phyloP scores from a whole-genome alignment of 257 asterid species.

The Fraxinus cuspidata region DNA sequence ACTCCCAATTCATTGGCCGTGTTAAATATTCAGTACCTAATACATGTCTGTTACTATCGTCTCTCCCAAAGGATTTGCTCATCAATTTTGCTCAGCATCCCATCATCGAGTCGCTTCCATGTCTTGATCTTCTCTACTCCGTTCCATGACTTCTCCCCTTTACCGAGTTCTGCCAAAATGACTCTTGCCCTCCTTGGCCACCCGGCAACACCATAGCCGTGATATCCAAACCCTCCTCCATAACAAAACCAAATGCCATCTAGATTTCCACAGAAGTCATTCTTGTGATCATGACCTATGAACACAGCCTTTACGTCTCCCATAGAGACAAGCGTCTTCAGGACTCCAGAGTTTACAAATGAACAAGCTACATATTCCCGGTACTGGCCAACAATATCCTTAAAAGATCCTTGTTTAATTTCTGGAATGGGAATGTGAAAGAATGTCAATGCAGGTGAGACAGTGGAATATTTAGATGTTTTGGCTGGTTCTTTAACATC shows the following conservation, averaged over 20 bases:
- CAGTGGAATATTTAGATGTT: constrained; percentile 6
- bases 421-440: constrained; percentile 98
- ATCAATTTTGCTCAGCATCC: constrained; percentile 60
- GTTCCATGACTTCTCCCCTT: constrained; percentile 56
- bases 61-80: constrained; percentile 62
- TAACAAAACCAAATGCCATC: constrained; percentile 86
- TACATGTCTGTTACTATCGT: constrained; percentile 2
- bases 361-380: constrained; percentile 74
- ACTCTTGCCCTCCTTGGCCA: constrained; percentile 71
- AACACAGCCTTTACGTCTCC: constrained; percentile 89
- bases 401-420: constrained; percentile 65
- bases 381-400: constrained; percentile 56
- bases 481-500: constrained; percentile 20
- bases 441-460: constrained; percentile 70
- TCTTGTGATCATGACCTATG: constrained; percentile 86
- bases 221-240: constrained; percentile 94
- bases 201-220: constrained; percentile 80
- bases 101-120: constrained; percentile 82
- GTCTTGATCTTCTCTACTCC: constrained; percentile 69
- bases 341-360: constrained; percentile 63
- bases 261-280: constrained; percentile 79
- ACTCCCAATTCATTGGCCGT: too few relatives aligned
- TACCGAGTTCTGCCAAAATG: constrained; percentile 69
- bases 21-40: neutral
- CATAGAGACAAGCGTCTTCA: constrained; percentile 60